Conservation (phyloP, 192 early-diverging fungal genomes). For the Podila epigama region DNA sequence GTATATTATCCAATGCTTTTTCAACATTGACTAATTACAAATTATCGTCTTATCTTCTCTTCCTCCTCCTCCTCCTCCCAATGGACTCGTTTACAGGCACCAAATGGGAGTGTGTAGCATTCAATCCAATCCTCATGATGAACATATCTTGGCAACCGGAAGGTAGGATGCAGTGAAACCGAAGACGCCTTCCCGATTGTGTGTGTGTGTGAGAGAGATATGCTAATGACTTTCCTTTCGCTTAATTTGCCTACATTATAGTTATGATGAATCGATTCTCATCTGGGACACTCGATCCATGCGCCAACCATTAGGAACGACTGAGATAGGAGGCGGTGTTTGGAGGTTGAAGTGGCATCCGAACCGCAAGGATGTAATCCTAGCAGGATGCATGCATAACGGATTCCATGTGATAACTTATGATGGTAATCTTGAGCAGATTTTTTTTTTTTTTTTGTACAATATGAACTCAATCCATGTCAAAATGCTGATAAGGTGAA, state of each 20-base stretch:
- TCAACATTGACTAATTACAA: neutral
- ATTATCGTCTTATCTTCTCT: neutral
- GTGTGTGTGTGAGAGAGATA: too few relatives aligned
- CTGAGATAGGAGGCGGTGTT: slow-evolving; percentile 84
- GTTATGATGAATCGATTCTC: slow-evolving; percentile 89
- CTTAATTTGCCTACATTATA: slow-evolving; percentile 21
- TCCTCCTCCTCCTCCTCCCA: neutral
- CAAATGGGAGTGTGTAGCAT: slow-evolving; percentile 93
- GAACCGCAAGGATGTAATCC: slow-evolving; percentile 57
- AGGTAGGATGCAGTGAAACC: too few relatives aligned
- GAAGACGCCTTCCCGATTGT: too few relatives aligned
- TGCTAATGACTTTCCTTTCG: slow-evolving; percentile 1
- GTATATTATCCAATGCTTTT: too few relatives aligned
- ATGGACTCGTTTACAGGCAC: slow-evolving; percentile 57
- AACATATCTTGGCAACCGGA: slow-evolving; percentile 86
- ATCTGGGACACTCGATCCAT: slow-evolving; percentile 93
- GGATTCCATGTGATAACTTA: slow-evolving; percentile 85
- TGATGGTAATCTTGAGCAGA: slow-evolving; percentile 18
- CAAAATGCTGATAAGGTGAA: neutral
- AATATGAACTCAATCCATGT: too few relatives aligned
- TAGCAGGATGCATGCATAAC: slow-evolving; percentile 92
- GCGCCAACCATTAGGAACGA: slow-evolving; percentile 72
- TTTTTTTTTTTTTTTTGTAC: too few relatives aligned
- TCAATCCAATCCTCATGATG: slow-evolving; percentile 80
- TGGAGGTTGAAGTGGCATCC: slow-evolving; percentile 98